Conservation (phyloP, 1,284 basidiomycete species). For the Cryptococcus depauperatus region DNA sequence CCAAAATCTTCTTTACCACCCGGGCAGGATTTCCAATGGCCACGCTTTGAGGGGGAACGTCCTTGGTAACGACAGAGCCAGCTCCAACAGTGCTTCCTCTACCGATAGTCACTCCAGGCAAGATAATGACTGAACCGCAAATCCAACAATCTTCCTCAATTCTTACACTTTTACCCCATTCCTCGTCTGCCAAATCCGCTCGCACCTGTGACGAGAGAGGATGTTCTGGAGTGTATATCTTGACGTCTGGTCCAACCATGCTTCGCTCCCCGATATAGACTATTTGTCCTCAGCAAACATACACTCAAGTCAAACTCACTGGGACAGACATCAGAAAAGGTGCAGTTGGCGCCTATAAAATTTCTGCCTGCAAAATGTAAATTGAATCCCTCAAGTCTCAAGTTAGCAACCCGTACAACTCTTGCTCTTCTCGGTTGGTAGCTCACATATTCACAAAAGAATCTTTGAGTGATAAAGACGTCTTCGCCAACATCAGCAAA, state of each 20-base stretch:
- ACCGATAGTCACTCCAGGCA: conserved; percentile 48
- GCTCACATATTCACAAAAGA: conserved; percentile 37
- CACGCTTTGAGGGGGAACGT: conserved; percentile 43
- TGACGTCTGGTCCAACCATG: conserved; percentile 42
- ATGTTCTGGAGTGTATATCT: conserved; percentile 43
- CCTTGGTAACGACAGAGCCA: conserved; percentile 47
- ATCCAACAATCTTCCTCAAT: conserved; percentile 46
- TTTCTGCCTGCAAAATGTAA: conserved; percentile 37
- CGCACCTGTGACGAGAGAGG: conserved; percentile 43
- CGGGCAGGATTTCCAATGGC: conserved; percentile 30
- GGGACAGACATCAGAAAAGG: conserved; percentile 37
- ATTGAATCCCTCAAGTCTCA: conserved; percentile 35
- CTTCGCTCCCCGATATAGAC: conserved; percentile 40
- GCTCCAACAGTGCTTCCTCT: conserved; percentile 47
- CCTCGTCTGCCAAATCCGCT: conserved; percentile 32
- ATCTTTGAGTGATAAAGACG: conserved; percentile 14
- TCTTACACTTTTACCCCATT: conserved; percentile 39
- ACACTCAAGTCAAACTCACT: conserved; percentile 20
- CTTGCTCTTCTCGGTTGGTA: not conserved
- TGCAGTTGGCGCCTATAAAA: conserved; percentile 37
- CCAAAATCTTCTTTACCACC: conserved; percentile 43
- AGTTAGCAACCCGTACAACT: not conserved
- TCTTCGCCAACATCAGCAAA: not conserved
- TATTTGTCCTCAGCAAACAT: not conserved
- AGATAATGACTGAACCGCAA: conserved; percentile 45